Evolutionary conservation across 805 yeast species (phyloP).

Genomic region (Pichia heedii): DNA sequence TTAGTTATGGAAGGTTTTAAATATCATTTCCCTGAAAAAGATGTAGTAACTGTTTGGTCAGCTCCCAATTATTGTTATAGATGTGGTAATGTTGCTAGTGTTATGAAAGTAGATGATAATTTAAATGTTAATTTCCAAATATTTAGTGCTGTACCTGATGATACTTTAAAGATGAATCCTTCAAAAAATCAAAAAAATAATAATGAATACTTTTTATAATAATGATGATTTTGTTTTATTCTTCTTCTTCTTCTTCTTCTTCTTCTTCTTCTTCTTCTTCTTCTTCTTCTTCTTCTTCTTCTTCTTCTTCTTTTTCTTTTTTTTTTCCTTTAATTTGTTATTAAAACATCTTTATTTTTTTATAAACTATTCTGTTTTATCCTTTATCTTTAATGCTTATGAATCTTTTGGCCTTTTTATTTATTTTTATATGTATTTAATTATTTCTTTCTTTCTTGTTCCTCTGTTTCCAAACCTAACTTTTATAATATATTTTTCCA

Average conservation of each 20-base stretch:
- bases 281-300: neutral
- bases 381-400: too few relatives aligned
- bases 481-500: too few relatives aligned
- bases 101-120: constrained; percentile 88
- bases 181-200: constrained; percentile 28
- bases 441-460: too few relatives aligned
- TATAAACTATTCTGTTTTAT: too few relatives aligned
- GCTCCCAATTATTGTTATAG: constrained; percentile 97
- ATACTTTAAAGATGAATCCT: constrained; percentile 33
- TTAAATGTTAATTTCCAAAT: constrained; percentile 85
- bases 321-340: too few relatives aligned
- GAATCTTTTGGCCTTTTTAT: too few relatives aligned
- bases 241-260: neutral
- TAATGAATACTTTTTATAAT: constrained; percentile 29
- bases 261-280: neutral
- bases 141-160: constrained; percentile 93
- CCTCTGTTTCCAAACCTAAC: too few relatives aligned
- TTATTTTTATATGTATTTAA: too few relatives aligned
- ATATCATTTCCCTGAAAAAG: constrained; percentile 92
- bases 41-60: constrained; percentile 96
- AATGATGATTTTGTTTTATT: neutral
- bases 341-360: too few relatives aligned
- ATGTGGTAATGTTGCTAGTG: constrained; percentile 97
- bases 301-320: too few relatives aligned
- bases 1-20: constrained; percentile 97